These are phyloP conservation scores for Asterochloris erici DNA, from an alignment of 139 green algal species.

Conservation along the genomic window DNA sequence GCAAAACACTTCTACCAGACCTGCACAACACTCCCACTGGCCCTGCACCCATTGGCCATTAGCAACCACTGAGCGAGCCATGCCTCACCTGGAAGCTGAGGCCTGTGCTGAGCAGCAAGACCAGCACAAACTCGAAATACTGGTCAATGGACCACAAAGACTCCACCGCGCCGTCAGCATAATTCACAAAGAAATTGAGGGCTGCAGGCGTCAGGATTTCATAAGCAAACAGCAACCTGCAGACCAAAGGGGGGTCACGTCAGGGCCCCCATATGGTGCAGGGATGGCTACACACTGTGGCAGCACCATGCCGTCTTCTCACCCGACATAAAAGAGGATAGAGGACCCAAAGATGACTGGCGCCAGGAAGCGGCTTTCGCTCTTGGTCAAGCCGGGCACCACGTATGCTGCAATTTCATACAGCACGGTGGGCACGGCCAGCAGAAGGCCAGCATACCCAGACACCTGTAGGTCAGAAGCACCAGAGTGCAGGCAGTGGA, in stretches of 20 bases:
- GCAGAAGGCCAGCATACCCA: constrained; percentile 91
- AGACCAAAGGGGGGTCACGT: not conserved
- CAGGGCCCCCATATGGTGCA: not conserved
- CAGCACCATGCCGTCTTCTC: not conserved
- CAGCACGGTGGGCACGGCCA: constrained; percentile 87
- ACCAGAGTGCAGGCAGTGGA: not conserved
- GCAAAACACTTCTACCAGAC: too few relatives aligned
- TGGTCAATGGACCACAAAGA: constrained; percentile 99
- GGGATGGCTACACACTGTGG: not conserved
- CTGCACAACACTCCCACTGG: too few relatives aligned
- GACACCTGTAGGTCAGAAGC: constrained; percentile 59
- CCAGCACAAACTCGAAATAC: constrained; percentile 99
- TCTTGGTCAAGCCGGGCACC: constrained; percentile 88
- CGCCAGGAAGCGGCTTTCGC: constrained; percentile 85
- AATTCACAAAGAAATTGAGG: constrained; percentile 96
- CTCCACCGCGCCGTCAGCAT: constrained; percentile 96
- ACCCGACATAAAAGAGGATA: constrained; percentile 95
- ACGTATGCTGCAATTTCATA: constrained; percentile 98
- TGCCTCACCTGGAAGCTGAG: constrained; percentile 89
- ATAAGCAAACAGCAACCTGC: constrained; percentile 92
- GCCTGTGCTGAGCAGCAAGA: constrained; percentile 95
- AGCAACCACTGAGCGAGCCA: not conserved
- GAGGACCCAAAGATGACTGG: constrained; percentile 94
- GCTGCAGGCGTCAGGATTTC: constrained; percentile 92
- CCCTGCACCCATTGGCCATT: too few relatives aligned